Evolutionary conservation across 148 eudicot species (phyloP), one percentile per base, ranked within the genome.

Genomic region (Heliamphora exappendiculata): DNA sequence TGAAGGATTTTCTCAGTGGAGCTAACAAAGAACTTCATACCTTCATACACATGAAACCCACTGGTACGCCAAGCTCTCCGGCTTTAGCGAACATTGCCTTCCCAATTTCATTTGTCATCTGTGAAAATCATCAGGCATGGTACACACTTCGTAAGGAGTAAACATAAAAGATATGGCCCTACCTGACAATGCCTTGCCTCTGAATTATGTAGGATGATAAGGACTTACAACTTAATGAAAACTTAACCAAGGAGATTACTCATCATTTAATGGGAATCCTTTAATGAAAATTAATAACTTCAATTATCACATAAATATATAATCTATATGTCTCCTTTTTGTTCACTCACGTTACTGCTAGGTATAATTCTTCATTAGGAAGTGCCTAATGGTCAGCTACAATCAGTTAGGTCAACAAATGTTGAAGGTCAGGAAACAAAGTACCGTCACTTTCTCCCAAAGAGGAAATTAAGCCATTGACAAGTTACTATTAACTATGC

Each of bases 11-110:
- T 50, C 45, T 42, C 22, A 74, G 67, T 64, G 28, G 47, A 70
- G 59, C 49, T 50, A 33, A 59, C 14, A 33, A 11, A 68, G 4
- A 28, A 67, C 39, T 57, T 54, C 63, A 69, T 66, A 94, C 98
- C 97, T 92, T 92, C 87, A 89, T 85, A 81, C 98, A 94, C 98
- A 94, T 90, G 89, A 94, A 89, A 76, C 97, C 90, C 70, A 94
- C 98, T 42, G 98, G 95, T 33, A 85, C 84, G 8, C 95, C 93
- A 70, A 94, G 97, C 67, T 91, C 92, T 83, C 98, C 98, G 0
- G 98, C 97, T 77, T 87, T 91, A 28, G 93, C 80, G 73, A 89
- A 94, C 85, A 94, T 36, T 39, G 88, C 84, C 83, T 89, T 94
- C 47, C 98, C 97, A 65, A 92, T 79, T 59, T 82, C 90, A 82